A percentile compares a stretch with the other conserved stretches of the same genome.
Evolutionary conservation across 306 rosid genomes (phyloP).

Genomic region (Ceratonia siliqua): DNA sequence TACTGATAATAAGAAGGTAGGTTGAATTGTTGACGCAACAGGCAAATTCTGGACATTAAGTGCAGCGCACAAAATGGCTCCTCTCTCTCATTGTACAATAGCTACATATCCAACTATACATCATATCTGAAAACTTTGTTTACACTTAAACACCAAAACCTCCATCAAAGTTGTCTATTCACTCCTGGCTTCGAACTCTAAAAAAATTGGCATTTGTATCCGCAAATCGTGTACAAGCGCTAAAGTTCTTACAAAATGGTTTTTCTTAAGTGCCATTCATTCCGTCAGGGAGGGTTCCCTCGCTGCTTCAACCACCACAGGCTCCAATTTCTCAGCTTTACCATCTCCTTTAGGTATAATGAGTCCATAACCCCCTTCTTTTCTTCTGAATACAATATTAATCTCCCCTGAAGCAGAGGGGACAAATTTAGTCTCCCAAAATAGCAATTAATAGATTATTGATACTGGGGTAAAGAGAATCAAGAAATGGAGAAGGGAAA

Average conservation of each 20-base stretch:
- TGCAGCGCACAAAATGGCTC: neutral
- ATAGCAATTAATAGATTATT: slow-evolving; percentile 19
- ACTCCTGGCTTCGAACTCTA: slow-evolving; percentile 29
- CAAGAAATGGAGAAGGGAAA: neutral
- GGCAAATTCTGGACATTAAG: neutral
- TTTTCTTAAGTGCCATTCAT: slow-evolving; percentile 37
- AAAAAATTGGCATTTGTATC: slow-evolving; percentile 23
- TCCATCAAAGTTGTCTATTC: neutral
- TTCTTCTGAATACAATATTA: slow-evolving; percentile 79
- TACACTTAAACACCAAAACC: slow-evolving; percentile 21
- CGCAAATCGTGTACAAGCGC: slow-evolving; percentile 39
- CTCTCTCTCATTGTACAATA: slow-evolving; percentile 28
- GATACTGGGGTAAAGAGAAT: neutral
- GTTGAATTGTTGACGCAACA: too few species aligned
- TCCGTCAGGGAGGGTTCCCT: slow-evolving; percentile 62
- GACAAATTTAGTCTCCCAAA: slow-evolving; percentile 22
- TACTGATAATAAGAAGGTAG: too few species aligned
- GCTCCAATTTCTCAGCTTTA: slow-evolving; percentile 49
- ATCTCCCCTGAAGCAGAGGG: slow-evolving; percentile 61
- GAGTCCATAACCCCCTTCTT: slow-evolving; percentile 86
- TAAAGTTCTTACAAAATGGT: slow-evolving; percentile 20
- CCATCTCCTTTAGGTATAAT: slow-evolving; percentile 75
- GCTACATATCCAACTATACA: slow-evolving; percentile 16
- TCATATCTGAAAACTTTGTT: slow-evolving; percentile 22
- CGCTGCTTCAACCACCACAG: slow-evolving; percentile 44